These are phyloP conservation scores for Antitrichia curtipendula DNA, from an alignment of 225 moss, liverwort and hornwort species.

Conservation along the genomic window DNA sequence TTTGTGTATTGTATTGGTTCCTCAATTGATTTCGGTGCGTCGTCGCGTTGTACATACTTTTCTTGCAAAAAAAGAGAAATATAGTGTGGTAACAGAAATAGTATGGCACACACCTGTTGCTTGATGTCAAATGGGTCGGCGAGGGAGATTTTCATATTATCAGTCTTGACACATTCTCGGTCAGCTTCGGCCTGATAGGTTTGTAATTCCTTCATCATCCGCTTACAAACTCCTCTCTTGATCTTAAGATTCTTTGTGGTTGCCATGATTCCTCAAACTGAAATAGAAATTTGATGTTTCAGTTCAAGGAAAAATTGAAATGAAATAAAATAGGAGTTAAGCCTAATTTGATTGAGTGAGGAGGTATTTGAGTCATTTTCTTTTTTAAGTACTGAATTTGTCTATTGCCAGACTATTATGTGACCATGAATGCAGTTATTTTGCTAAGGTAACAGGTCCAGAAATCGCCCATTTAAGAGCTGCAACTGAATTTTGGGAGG, in stretches of 20 bases:
- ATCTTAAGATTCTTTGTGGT: slow-evolving; percentile 63
- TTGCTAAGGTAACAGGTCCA: too few species aligned
- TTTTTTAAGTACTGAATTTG: too few species aligned
- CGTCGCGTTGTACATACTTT: fast-evolving
- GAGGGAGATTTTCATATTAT: slow-evolving; percentile 52
- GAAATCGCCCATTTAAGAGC: too few species aligned
- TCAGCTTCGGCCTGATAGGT: slow-evolving; percentile 54
- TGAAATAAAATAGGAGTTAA: too few species aligned
- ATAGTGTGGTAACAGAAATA: background rate
- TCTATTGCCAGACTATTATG: background rate
- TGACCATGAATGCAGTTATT: background rate
- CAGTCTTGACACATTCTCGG: slow-evolving; percentile 35
- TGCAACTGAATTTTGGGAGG: too few species aligned
- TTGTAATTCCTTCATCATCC: slow-evolving; percentile 66
- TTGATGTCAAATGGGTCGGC: slow-evolving; percentile 65
- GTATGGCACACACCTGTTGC: slow-evolving; percentile 44
- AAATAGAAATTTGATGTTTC: too few species aligned
- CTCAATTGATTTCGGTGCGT: background rate
- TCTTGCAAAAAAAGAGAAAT: background rate
- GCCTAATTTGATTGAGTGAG: too few species aligned
- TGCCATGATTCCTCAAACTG: slow-evolving; percentile 10
- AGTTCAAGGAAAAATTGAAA: too few species aligned
- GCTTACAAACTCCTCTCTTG: slow-evolving; percentile 57
- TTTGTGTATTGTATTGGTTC: too few species aligned
- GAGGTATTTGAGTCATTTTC: background rate